Evolutionary conservation across 106 monocot genomes (phyloP).

Genomic region (Dendrobium catenatum): DNA sequence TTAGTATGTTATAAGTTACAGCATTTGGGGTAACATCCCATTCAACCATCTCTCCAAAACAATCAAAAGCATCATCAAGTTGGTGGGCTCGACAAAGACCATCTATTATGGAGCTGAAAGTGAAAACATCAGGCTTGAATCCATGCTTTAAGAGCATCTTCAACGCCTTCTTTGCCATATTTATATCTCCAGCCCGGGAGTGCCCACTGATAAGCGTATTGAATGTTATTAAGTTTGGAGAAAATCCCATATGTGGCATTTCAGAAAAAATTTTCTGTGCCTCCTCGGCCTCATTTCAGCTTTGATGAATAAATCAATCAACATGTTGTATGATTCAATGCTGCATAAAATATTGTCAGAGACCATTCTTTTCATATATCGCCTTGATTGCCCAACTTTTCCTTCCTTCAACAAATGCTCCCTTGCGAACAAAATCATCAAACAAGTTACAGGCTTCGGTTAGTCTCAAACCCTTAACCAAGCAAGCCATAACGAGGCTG

Average conservation of each 20-base stretch:
- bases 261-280: slow-evolving; percentile 43
- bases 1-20: slow-evolving; percentile 66
- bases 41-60: slow-evolving; percentile 69
- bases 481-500: slow-evolving; percentile 41
- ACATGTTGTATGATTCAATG: slow-evolving; percentile 67
- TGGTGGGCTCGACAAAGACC: slow-evolving; percentile 72
- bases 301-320: slow-evolving; percentile 73
- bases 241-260: slow-evolving; percentile 45
- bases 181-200: slow-evolving; percentile 43
- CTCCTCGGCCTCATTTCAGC: slow-evolving; percentile 42
- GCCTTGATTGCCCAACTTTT: slow-evolving; percentile 25
- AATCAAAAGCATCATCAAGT: slow-evolving; percentile 79
- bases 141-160: slow-evolving; percentile 70
- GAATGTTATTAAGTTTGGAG: slow-evolving; percentile 67
- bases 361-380: slow-evolving; percentile 33
- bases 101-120: slow-evolving; percentile 78
- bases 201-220: slow-evolving; percentile 74
- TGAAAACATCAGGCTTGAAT: slow-evolving; percentile 75
- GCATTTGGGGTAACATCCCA: slow-evolving; percentile 73
- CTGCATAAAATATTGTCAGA: slow-evolving; percentile 42
- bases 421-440: slow-evolving; percentile 46
- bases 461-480: slow-evolving; percentile 29
- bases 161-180: slow-evolving; percentile 46
- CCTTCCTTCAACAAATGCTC: slow-evolving; percentile 38
- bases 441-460: slow-evolving; percentile 41